Evolutionary conservation across 768 basidiomycete species (phyloP).

Genomic region (Tricholoma furcatifolium): DNA sequence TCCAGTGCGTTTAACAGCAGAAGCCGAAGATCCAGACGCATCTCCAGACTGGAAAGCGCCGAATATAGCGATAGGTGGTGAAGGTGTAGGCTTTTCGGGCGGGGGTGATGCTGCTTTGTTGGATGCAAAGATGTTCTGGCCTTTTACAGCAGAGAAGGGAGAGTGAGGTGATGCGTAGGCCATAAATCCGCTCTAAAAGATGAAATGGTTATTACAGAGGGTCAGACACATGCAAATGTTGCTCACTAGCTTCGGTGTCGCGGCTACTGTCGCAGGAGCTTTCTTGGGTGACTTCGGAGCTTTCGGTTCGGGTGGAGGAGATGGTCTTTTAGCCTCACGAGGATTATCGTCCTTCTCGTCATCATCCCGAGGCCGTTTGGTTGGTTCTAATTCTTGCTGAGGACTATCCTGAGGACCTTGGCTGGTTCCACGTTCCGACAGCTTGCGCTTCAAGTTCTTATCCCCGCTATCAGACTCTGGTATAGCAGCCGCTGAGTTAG

Average conservation of each 20-base stretch:
- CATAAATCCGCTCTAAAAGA: conserved; percentile 66
- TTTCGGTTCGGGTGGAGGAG: conserved; percentile 65
- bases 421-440: conserved; percentile 65
- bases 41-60: conserved; percentile 13
- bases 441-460: conserved; percentile 70
- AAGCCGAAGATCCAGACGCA: conserved; percentile 20
- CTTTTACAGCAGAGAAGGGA: conserved; percentile 73
- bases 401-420: conserved; percentile 45
- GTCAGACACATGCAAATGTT: conserved; percentile 6
- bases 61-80: conserved; percentile 8
- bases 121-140: conserved; percentile 53
- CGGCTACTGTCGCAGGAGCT: conserved; percentile 14
- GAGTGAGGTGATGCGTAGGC: conserved; percentile 75
- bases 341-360: conserved; percentile 63
- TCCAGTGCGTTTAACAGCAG: conserved; percentile 31
- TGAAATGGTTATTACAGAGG: conserved; percentile 10
- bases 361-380: conserved; percentile 65
- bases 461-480: conserved; percentile 51
- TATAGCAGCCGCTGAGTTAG: conserved; percentile 1
- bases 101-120: conserved; percentile 34
- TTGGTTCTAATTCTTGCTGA: conserved; percentile 33
- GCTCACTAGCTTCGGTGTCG: conserved; percentile 45
- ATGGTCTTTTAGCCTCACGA: conserved; percentile 54
- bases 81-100: conserved; percentile 16
- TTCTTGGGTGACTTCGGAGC: conserved; percentile 21